Evolutionary conservation across 2,329 filamentous ascomycete genomes (phyloP).

Genomic region (Hyphodiscus sp.): DNA sequence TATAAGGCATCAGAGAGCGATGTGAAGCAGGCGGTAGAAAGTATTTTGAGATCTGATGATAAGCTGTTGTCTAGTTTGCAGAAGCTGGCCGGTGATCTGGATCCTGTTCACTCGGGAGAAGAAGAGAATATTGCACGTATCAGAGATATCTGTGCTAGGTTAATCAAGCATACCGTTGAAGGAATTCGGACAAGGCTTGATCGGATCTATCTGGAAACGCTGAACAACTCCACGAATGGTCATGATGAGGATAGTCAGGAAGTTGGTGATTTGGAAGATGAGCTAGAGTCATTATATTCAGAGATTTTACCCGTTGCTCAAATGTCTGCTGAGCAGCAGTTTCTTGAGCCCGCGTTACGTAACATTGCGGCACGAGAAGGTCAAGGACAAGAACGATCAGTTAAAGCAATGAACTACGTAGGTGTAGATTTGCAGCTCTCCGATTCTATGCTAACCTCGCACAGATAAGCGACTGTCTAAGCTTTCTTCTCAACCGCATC

Average conservation of each 20-base stretch:
- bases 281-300: constrained; percentile 62
- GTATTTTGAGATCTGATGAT: constrained; percentile 54
- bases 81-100: constrained; percentile 57
- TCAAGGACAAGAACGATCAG: constrained; percentile 38
- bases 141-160: constrained; percentile 52
- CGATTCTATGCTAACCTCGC: not conserved
- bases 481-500: constrained; percentile 44
- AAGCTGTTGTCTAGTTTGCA: constrained; percentile 58
- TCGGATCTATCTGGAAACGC: constrained; percentile 46
- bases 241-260: constrained; percentile 29
- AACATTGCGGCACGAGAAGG: constrained; percentile 38
- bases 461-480: constrained; percentile 47
- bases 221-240: constrained; percentile 25
- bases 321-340: constrained; percentile 64
- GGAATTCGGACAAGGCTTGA: constrained; percentile 48
- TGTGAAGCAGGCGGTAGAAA: constrained; percentile 43
- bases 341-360: constrained; percentile 53
- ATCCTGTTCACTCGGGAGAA: constrained; percentile 45
- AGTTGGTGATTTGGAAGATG: constrained; percentile 48
- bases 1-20: constrained; percentile 37
- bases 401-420: constrained; percentile 46
- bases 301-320: constrained; percentile 65
- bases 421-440: constrained; percentile 12
- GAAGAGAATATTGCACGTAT: constrained; percentile 48
- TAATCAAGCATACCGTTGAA: constrained; percentile 53